Evolutionary conservation across 768 basidiomycete species (phyloP), one percentile per base, ranked within the genome.

Genomic region (Mrakia frigida): DNA sequence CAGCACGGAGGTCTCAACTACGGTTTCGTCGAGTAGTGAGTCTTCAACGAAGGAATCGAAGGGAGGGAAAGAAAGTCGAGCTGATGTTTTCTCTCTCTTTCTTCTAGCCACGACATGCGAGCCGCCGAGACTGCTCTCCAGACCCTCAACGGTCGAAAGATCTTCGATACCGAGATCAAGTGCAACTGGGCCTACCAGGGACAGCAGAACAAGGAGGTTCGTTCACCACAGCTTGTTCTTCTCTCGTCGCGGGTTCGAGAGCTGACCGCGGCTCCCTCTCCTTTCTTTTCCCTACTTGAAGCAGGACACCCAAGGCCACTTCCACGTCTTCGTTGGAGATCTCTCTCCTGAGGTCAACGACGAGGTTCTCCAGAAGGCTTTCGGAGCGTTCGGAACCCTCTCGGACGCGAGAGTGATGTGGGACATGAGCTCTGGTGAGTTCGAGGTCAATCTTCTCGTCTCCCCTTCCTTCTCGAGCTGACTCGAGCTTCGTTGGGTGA

Each of bases 101-200:
- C n/a, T 23, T 0, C 6, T 37, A 77, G 76, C 86, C 91, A 93
- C 84, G 94, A 98, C 84, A 95, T 98, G 92, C 91, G 93, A 79
- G 93, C 94, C 52, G 97, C 97, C 52, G 97, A 99, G 85, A 98
- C 97, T 70, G 97, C 97, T n/a, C 87, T 99, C 50, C 92, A 94
- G 85, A 98, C 97, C 61, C 89, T 99, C 81, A 98, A 98, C 83
- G 97, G 97, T 65, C 92, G 97, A 82, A 97, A 98, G 87, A 98
- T 99, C 81, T 99, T 98, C 81, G 97, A 99, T 85, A 97, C 97
- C 53, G 97, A 99, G 86, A 95, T 99, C 81, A 90, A 94, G 80
- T 95, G 98, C 86, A 99, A 99, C 84, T 99, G 97, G 97, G 97
- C 97, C 50, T 98, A 98, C 84, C 96, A 98, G 84, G 95, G 94